A percentile compares a stretch with the other conserved stretches of the same genome.
phyloP scores from a whole-genome alignment of 495 filamentous ascomycete species.

The Thermochaetoides thermophila region DNA sequence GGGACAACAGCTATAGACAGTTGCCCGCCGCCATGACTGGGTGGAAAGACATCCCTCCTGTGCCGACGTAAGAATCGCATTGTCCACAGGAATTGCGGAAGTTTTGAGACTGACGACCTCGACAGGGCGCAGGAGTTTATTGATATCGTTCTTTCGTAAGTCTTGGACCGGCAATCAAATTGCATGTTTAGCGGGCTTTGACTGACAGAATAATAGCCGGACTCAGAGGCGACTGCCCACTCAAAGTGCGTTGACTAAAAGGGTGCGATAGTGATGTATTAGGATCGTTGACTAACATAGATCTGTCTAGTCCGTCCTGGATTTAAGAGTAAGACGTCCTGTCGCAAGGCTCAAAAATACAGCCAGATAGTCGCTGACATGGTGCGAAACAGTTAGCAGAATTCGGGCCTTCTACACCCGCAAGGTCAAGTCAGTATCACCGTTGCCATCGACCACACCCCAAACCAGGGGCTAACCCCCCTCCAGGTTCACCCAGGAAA shows the following conservation, averaged over 20 bases:
- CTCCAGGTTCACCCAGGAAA: constrained; percentile 71
- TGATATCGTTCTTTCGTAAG: constrained; percentile 66
- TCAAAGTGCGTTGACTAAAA: constrained; percentile 38
- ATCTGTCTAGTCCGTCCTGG: constrained; percentile 50
- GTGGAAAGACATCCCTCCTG: constrained; percentile 63
- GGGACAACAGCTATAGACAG: constrained; percentile 5
- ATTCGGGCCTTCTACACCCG: constrained; percentile 93
- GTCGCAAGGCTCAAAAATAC: background rate
- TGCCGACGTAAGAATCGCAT: constrained; percentile 62
- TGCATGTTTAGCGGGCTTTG: background rate
- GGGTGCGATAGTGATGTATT: background rate
- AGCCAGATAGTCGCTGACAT: constrained; percentile 4
- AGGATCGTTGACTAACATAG: constrained; percentile 7
- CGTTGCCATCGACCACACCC: constrained; percentile 44
- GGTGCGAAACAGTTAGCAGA: constrained; percentile 48
- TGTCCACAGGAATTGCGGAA: background rate
- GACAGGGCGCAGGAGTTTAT: constrained; percentile 61
- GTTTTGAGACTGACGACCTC: constrained; percentile 3
- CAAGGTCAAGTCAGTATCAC: constrained; percentile 65
- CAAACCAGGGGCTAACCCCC: constrained; percentile 23
- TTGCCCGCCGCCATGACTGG: constrained; percentile 26
- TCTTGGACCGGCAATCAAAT: background rate
- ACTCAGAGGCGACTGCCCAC: constrained; percentile 92
- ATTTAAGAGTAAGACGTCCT: constrained; percentile 55
- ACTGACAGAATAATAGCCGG: constrained; percentile 35